Base-by-base conservation (phyloP, 2,329 filamentous ascomycete genomes). In the Pseudogymnoascus sp. region DNA sequence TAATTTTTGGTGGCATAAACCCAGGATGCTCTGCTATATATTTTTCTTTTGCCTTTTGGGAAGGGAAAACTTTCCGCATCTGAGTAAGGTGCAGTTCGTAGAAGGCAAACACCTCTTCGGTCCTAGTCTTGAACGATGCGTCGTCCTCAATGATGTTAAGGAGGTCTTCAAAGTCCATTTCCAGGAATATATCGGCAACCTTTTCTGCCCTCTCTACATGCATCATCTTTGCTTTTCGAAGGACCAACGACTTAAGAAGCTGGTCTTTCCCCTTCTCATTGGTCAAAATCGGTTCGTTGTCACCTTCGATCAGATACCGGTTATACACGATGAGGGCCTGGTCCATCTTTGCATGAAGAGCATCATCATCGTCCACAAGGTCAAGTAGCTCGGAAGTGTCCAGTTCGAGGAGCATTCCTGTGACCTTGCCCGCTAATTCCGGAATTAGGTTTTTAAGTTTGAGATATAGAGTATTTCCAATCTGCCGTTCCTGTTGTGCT, bases 131-230 rank as follows among this genome's bases (percentile, higher is more conserved):
- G 7, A 52, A 52, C 21, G 45, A 30, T 30, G 10, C 26, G 26
- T 52, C 45, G 45, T 52, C 26, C 45, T 30, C 45, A 15, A 52
- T 52, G 26, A 52, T 15, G 26, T 18, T 18, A 26, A 52, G 45
- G 9, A 52, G 45, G 26, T 52, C 45, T 30, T 52, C 45, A 30
- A 52, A 30, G 45, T 52, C 45, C 45, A 52, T 52, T 52, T 52
- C 45, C n/a, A 52, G 45, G 26, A 30, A 52, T 30, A 52, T 52
- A 30, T 52, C 45, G 1, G 45, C 45, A 23, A 52, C 45, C 45
- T 30, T 52, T 52, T 52, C 45, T 52, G 45, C 45, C 15, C 45
- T 30, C 23, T 52, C 23, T 23, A 30, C 45, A 30, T 3, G n/a
- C 45, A 52, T 52, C n/a, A 5, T 52, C 9, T 9, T 30, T 7